These are phyloP conservation scores for Biscogniauxia marginata DNA, from an alignment of 2,329 filamentous ascomycete genomes.

Conservation along the genomic window DNA sequence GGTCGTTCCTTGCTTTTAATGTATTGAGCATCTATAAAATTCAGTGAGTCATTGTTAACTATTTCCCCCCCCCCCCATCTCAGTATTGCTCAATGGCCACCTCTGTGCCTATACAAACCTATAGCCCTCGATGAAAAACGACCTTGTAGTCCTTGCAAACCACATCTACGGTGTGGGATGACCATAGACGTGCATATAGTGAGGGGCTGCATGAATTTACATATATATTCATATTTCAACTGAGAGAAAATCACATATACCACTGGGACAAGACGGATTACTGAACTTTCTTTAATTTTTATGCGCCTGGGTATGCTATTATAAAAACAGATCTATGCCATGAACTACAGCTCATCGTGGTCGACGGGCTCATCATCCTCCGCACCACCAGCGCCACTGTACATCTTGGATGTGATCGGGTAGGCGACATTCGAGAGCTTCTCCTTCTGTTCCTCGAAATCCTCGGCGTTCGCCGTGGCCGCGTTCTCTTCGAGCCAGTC, in stretches of 20 bases:
- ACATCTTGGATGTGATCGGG: conserved; percentile 98
- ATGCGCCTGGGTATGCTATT: conserved; percentile 32
- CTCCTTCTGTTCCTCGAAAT: conserved; percentile 99
- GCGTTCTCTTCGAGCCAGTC: conserved; percentile 98
- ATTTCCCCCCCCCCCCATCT: too few relatives aligned
- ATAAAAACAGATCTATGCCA: conserved; percentile 27
- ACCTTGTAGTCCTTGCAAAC: too few relatives aligned
- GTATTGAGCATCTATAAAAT: too few relatives aligned
- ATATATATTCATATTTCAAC: background rate
- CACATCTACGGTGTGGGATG: too few relatives aligned
- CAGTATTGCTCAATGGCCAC: too few relatives aligned
- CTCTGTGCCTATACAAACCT: too few relatives aligned
- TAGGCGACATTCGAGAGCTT: conserved; percentile 96
- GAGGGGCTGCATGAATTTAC: too few relatives aligned
- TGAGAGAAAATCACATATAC: background rate
- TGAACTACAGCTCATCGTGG: conserved; percentile 76
- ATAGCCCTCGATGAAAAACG: too few relatives aligned
- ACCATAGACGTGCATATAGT: too few relatives aligned
- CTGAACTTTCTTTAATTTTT: conserved; percentile 32
- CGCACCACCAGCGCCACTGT: conserved; percentile 64
- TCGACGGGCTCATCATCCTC: conserved; percentile 68
- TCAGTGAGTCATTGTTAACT: too few relatives aligned
- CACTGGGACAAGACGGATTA: background rate
- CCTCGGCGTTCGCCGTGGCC: conserved; percentile 79
- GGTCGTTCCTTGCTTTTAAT: too few relatives aligned